Conservation (phyloP, 2,329 filamentous ascomycete species). For the Ceratocystis lukuohia region DNA sequence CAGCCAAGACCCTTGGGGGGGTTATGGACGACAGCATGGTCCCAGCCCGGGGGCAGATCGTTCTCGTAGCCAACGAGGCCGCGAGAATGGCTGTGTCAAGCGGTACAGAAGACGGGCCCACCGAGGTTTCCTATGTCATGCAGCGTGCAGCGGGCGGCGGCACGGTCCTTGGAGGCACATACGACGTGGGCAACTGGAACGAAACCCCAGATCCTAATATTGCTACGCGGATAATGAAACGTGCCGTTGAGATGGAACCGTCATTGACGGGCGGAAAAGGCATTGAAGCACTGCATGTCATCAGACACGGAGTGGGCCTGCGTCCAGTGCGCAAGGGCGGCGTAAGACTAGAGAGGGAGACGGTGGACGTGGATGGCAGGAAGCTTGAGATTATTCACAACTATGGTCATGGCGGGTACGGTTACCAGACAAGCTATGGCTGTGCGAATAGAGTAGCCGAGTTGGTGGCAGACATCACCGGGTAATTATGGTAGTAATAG, state of each 20-base stretch:
- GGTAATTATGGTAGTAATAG: background rate
- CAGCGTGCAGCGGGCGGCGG: slow-evolving; percentile 66
- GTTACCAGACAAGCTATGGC: slow-evolving; percentile 58
- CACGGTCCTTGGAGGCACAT: slow-evolving; percentile 74
- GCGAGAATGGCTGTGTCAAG: slow-evolving; percentile 56
- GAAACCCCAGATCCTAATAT: slow-evolving; percentile 63
- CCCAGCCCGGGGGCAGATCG: slow-evolving; percentile 70
- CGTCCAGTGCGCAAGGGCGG: slow-evolving; percentile 62
- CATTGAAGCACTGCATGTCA: slow-evolving; percentile 57
- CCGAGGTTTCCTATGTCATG: slow-evolving; percentile 73
- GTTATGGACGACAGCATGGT: slow-evolving; percentile 61
- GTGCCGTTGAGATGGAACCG: slow-evolving; percentile 53
- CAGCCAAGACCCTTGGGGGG: slow-evolving; percentile 62
- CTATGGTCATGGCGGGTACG: slow-evolving; percentile 68
- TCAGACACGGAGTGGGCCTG: slow-evolving; percentile 72
- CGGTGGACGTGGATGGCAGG: slow-evolving; percentile 40
- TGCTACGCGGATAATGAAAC: slow-evolving; percentile 72
- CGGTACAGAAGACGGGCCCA: slow-evolving; percentile 57
- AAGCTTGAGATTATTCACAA: slow-evolving; percentile 66
- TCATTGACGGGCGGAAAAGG: slow-evolving; percentile 51
- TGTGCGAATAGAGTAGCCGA: slow-evolving; percentile 53
- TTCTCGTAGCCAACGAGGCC: slow-evolving; percentile 68
- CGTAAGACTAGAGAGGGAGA: slow-evolving; percentile 54
- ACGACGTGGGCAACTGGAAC: slow-evolving; percentile 70
- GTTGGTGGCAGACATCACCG: slow-evolving; percentile 48